Evolutionary conservation across 805 yeast species (phyloP), one percentile per base, ranked within the genome.

Genomic region (Pichia nanzhaoensis): DNA sequence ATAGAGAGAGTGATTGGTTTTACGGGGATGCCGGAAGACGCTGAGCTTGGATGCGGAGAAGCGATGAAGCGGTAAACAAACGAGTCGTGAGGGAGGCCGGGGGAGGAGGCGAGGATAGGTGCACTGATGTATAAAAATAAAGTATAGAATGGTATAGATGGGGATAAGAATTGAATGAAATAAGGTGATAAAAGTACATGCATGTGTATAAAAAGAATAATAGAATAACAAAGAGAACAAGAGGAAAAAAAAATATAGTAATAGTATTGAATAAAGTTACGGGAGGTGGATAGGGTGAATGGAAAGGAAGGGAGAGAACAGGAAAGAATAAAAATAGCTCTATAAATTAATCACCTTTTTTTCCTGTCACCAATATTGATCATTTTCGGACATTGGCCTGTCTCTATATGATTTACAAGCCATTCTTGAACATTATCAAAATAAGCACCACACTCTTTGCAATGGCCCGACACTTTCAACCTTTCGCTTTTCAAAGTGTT

Each of bases 401-500:
- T 65, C 48, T 82, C 93, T 38, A 90, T 77, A 63, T 90, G 97
- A 28, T 71, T 70, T 34, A 67, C 64, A 50, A 90, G 68, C 97
- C 97, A 90, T 38, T 74, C 80, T 52, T 85, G 91, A 30, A 85
- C 93, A 49, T 75, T 80, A 10, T 61, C 66, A 57, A 87, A 90
- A 43, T 65, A 64, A 56, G 65, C 59, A 27, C 82, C 84, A 63
- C 97, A 90, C 60, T 79, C 82, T 55, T 80, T 79, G 65, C 97
- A 90, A 45, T 69, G 69, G 7, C 97, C 97, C 18, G 71, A 62
- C 35, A 81, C 85, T 42, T 76, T 73, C 18, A 65, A 62, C 51
- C 97, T 74, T 55, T 86, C 84, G 49, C 77, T 80, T 64, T 88
- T 87, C 58, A 81, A 78, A 3, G 95, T 88, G 6, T 95, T 95